Evolutionary conservation across 352 stramenopile genomes (phyloP), one percentile per base, ranked within the genome.

Genomic region (Phytopythium montanum): DNA sequence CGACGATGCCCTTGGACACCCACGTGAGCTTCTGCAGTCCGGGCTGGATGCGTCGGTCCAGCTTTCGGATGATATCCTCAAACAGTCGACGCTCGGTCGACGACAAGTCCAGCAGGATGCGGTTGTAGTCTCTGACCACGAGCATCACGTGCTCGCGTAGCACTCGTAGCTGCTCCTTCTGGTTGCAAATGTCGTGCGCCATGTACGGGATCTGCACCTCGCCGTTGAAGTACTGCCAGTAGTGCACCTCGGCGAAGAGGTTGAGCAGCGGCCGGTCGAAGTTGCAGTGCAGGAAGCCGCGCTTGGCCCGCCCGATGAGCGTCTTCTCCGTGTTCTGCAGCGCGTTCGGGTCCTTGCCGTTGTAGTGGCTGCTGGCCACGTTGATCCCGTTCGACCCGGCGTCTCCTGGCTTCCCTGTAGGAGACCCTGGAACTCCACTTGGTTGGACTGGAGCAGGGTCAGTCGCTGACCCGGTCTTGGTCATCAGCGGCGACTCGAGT

Each of bases 91-190:
- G 81, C 68, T 98, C 94, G 0, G 93, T 97, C 0, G 82, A 84
- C 7, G 78, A 88, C 16, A 98, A 61, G 28, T 98, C 87, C n/a
- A 95, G 61, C 23, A 98, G 70, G 54, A 98, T 98, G 21, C 85
- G 81, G 65, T 98, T 98, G 71, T 98, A 98, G 46, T 97, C 94
- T 3, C 92, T 83, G 12, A 98, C 93, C 23, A 98, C 89, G 0
- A 97, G 79, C 89, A 98, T 97, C 5, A 98, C 93, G 46, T 98
- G 87, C 58, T 98, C 95, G 16, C 92, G 75, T 39, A 97, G 70
- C 21, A 97, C 76, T 7, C 92, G 87, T 2, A 98, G 66, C 50
- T 97, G 88, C 57, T 96, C 87, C 64, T 94, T 92, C 60, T 98
- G 89, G 61, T 97, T 98, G 62, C 87, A 98, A 49, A 98, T 97